phyloP scores from a whole-genome alignment of 2,329 filamentous ascomycete genomes.

The Botryotinia globosa region DNA sequence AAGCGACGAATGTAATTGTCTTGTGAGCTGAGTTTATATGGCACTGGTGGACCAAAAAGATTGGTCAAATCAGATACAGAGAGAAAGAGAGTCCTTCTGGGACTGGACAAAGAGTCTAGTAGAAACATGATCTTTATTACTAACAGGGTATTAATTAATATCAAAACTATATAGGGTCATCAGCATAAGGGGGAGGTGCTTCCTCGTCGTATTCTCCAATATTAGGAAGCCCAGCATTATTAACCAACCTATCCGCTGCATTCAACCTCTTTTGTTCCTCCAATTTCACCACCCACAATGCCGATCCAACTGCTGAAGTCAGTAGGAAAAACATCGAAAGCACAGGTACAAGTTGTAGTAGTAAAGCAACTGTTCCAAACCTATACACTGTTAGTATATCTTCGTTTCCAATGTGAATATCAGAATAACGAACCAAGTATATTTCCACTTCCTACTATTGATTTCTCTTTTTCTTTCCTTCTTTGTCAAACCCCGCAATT shows the following conservation, averaged over 20 bases:
- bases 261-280: conserved; percentile 51
- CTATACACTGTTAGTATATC: conserved; percentile 38
- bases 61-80: not conserved
- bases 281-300: conserved; percentile 78
- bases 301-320: conserved; percentile 80
- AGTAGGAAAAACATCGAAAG: conserved; percentile 93
- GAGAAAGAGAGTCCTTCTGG: not conserved
- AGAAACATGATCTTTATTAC: not conserved
- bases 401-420: not conserved
- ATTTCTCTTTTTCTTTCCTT: conserved; percentile 71
- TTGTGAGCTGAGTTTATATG: not conserved
- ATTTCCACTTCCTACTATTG: conserved; percentile 69
- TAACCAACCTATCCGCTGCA: conserved; percentile 23
- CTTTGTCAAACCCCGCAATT: conserved; percentile 70
- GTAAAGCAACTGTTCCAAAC: conserved; percentile 81
- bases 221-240: conserved; percentile 13
- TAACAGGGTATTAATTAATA: not conserved
- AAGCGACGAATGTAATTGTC: not conserved
- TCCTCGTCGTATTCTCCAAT: conserved; percentile 27
- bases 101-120: not conserved
- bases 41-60: not conserved
- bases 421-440: conserved; percentile 61
- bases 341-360: conserved; percentile 82
- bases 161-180: conserved; percentile 30
- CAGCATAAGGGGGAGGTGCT: conserved; percentile 33